phyloP scores from a whole-genome alignment of 1,139 yeast species.

The Candida sp. region DNA sequence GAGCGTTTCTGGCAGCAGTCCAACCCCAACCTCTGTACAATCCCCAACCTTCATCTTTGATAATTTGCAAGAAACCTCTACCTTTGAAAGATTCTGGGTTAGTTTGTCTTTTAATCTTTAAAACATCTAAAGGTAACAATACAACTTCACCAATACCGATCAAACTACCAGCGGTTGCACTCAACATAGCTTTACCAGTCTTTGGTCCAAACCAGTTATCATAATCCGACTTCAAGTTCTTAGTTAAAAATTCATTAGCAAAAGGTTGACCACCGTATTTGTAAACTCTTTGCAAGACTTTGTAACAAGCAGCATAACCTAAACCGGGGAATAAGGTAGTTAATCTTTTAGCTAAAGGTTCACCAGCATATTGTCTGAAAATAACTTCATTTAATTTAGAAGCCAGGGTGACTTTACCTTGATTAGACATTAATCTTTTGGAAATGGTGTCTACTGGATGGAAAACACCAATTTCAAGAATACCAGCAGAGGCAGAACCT shows the following conservation, averaged over 20 bases:
- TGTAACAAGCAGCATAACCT: constrained; percentile 98
- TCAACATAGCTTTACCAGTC: constrained; percentile 93
- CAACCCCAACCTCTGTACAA: constrained; percentile 99
- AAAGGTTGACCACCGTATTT: constrained; percentile 99
- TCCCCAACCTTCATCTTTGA: constrained; percentile 89
- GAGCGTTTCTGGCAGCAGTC: constrained; percentile 99
- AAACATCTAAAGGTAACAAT: constrained; percentile 89
- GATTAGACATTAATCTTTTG: constrained; percentile 96
- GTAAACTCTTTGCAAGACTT: constrained; percentile 95
- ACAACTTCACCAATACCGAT: constrained; percentile 99
- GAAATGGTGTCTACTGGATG: constrained; percentile 99
- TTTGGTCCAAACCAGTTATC: constrained; percentile 84
- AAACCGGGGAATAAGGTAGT: constrained; percentile 94
- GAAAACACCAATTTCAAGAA: constrained; percentile 93
- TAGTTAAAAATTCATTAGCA: constrained; percentile 86
- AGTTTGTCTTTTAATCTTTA: constrained; percentile 98
- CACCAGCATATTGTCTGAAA: constrained; percentile 77
- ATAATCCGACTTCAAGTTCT: constrained; percentile 66
- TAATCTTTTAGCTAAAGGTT: constrained; percentile 67
- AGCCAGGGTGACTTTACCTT: constrained; percentile 61
- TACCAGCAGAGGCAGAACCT: constrained; percentile 98
- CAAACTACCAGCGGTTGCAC: constrained; percentile 96
- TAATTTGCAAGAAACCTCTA: constrained; percentile 85
- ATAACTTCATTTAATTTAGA: constrained; percentile 78
- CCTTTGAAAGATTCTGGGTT: constrained; percentile 98